Base-by-base conservation (phyloP, 2,329 filamentous ascomycete genomes). In the Colletotrichum orbiculare region DNA sequence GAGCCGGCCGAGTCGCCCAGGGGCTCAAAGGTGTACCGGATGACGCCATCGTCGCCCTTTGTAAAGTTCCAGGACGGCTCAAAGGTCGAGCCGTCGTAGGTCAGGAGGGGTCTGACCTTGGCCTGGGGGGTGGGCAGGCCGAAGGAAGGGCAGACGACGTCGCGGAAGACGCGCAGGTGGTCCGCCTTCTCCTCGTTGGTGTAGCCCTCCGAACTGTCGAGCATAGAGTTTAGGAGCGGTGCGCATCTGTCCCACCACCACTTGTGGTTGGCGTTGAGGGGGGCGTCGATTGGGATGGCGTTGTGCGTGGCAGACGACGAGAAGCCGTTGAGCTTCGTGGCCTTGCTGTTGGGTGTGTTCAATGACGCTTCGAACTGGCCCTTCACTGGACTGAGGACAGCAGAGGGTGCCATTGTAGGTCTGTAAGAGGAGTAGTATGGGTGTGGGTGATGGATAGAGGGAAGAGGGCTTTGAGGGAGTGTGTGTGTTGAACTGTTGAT, bases 161-260 rank as follows among this genome's bases (percentile, higher is more conserved):
- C 61, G 33, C 61, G 61, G 34, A 64, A 60, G 34, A 64, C 61
- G 43, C 61, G 61, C 17, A 64, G n/a, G 49, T 64, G 61, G 34
- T 64, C 61, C 39, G 43, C 56, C 38, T 60, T 64, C 38, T 64
- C 61, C 35, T 60, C 56, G 8, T 55, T 9, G 4, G 56, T 60
- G 38, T 60, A 64, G 6, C 55, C 58, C 33, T 45, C 61, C 6
- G 61, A 55, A 12, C 39, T 64, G 12, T 45, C 60, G 56, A 64
- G 61, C 11, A 64, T 17, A 15, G 37, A 49, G 34, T 60, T 60
- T 8, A 60, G 2, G 0, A 64, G 56, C 34, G 61, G 56, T 35
- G 61, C 61, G 34, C 49, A 64, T 48, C 50, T 49, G 13, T 64
- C 56, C 56, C 61, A 64, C 61, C 61, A 60, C 56, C 56, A 64